Evolutionary conservation across 768 basidiomycete genomes (phyloP), one percentile per base, ranked within the genome.

Genomic region (Neoboletus subvelutipes): DNA sequence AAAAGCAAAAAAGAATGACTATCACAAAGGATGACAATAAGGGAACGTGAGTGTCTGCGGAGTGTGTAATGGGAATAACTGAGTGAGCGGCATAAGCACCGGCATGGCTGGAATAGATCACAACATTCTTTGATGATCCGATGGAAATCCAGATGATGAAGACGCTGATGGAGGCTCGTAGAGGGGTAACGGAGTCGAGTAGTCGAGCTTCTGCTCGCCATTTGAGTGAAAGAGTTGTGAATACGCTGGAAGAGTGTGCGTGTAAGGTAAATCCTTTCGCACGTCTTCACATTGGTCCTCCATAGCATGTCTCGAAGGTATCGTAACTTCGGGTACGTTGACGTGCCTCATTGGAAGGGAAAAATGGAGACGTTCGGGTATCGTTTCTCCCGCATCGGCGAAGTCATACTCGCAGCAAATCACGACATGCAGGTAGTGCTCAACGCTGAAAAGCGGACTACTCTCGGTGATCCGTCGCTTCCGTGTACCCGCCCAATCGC

Each of bases 191-290:
- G 84, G 86, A 17, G 49, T 64, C n/a, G 80, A 82, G 58, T 81
- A 78, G 65, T 92, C 89, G 48, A 88, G 76, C 73, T 84, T 88
- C 53, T 79, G 79, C 51, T 90, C 86, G 18, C 92, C 91, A 62
- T 89, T 88, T 18, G 76, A 64, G 65, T 92, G 74, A 73, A 86
- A 93, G 20, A 93, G 76, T 61, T 91, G 88, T 6, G 88, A 90
- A 66, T 93, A 93, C 4, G 85, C 80, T 2, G 91, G 92, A 20
- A 90, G 81, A 42, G 63, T 64, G 15, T 71, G 69, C 5, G 66
- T 57, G 50, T 64, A 63, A 28, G 61, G 70, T 11, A 62, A 50
- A 34, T 13, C 52, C 50, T 56, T 66, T 41, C 28, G 63, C 26
- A 45, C 24, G 26, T 60, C 59, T 39, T 50, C 58, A 10, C 45